These are phyloP conservation scores for Aspergillus ustus DNA, from an alignment of 2,329 filamentous ascomycete genomes.

Conservation along the genomic window DNA sequence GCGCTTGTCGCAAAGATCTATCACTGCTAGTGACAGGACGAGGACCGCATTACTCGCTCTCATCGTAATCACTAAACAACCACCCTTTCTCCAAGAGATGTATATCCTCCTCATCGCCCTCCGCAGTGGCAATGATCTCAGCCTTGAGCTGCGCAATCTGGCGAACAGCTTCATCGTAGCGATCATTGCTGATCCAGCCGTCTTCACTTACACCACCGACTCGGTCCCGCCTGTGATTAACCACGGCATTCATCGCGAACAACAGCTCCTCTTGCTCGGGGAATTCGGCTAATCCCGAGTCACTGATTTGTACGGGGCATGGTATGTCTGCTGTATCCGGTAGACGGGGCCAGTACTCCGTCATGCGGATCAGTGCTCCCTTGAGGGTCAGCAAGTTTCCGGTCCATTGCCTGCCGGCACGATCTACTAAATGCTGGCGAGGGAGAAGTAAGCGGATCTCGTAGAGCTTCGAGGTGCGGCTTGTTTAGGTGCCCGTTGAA, in stretches of 20 bases:
- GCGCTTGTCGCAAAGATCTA: no score
- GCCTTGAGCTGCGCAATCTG: constrained; percentile 17
- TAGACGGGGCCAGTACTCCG: constrained; percentile 17
- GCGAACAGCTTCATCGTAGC: constrained; percentile 15
- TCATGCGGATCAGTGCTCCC: constrained; percentile 26
- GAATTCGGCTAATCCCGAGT: constrained; percentile 9
- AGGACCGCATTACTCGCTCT: not conserved
- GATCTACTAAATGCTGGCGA: constrained; percentile 29
- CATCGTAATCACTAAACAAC: constrained; percentile 21
- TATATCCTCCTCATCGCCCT: constrained; percentile 18
- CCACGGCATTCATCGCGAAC: constrained; percentile 13
- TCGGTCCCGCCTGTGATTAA: constrained; percentile 18
- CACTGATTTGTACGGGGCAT: constrained; percentile 12
- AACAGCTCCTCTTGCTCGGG: constrained; percentile 15
- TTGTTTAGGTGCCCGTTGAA: constrained; percentile 30
- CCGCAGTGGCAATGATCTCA: constrained; percentile 9
- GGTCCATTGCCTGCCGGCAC: constrained; percentile 28
- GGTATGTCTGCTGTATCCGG: constrained; percentile 1
- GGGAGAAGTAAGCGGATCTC: constrained; percentile 23
- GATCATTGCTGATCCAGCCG: constrained; percentile 18
- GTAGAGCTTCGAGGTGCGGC: constrained; percentile 26
- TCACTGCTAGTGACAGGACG: no score
- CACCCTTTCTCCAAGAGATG: constrained; percentile 19
- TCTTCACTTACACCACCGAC: constrained; percentile 20
- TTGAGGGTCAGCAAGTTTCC: constrained; percentile 29